Conservation (phyloP, 768 basidiomycete genomes). For the Mycena epipterygia region DNA sequence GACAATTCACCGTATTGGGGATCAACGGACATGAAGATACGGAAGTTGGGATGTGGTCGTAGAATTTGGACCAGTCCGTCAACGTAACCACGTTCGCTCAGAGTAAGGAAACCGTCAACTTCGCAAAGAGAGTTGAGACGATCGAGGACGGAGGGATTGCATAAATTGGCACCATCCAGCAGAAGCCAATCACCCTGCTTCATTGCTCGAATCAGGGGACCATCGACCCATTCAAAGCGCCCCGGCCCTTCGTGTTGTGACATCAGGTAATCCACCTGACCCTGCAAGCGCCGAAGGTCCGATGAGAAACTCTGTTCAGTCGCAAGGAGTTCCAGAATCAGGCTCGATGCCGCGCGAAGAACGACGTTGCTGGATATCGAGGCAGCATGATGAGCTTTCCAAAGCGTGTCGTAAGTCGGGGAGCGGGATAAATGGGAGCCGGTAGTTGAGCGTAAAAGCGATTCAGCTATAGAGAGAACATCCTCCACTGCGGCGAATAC, state of each 20-base stretch:
- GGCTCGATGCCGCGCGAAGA: conserved; percentile 41
- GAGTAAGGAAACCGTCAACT: conserved; percentile 80
- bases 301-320: conserved; percentile 33
- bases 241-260: conserved; percentile 52
- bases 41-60: conserved; percentile 88
- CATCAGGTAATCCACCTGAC: conserved; percentile 41
- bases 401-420: conserved; percentile 36
- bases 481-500: conserved; percentile 55
- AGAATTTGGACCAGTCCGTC: conserved; percentile 81
- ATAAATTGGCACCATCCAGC: conserved; percentile 93
- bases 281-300: conserved; percentile 21
- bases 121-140: conserved; percentile 97
- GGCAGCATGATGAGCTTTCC: conserved; percentile 33
- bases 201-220: conserved; percentile 89
- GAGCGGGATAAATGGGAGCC: conserved; percentile 46
- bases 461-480: conserved; percentile 54
- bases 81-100: conserved; percentile 92
- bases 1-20: conserved; percentile 94
- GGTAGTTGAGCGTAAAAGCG: conserved; percentile 50
- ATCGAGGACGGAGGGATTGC: conserved; percentile 95
- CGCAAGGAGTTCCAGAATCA: conserved; percentile 46
- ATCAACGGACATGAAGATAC: conserved; percentile 95
- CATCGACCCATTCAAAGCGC: conserved; percentile 95
- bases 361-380: conserved; percentile 25
- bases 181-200: conserved; percentile 91